Evolutionary conservation across 257 asterid species (phyloP), one percentile per base, ranked within the genome.

Genomic region (Leonotis leonurus): DNA sequence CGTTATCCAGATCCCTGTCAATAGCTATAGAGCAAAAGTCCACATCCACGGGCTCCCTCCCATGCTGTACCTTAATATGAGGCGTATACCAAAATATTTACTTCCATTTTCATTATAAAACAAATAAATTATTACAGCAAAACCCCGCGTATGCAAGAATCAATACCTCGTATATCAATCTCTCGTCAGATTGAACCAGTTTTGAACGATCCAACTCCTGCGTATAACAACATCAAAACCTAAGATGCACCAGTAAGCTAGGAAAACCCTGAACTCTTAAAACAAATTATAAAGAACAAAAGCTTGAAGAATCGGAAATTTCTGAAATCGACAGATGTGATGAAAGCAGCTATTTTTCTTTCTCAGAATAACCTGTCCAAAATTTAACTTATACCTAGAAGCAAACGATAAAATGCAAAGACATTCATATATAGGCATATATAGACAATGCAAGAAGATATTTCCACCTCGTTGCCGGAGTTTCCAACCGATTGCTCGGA

Each of bases 101-200:
- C 55, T 62, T 73, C 37, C 58, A 79, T 63, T 62, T 29, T 6
- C 66, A 59, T 62, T 49, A 43, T 14, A 8, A 51, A 32, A 43
- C 17, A 54, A 20, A 21, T 4, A 18, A 24, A 51, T 8, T 0
- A 27, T 48, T 12, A 25, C 43, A 21, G 27, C 1, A 46, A 59
- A 26, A 44, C 29, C 13, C 60, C 61, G 30, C 26, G 46, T 36
- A 53, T 1, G 24, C 26, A 72, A 68, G n/a, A 30, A 29, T 27
- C 27, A 27, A 61, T 79, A 86, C 95, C 95, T 90, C 97, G 54
- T 79, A 85, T 70, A 87, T 81, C 78, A 87, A 62, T 67, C 95
- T 85, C 87, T 85, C 95, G 8, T 87, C 95, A n/a, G 94, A 78
- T 43, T 85, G 91, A 62, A 84, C 87, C 53, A 79, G 73, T 56